Conservation (phyloP, 306 rosid genomes). For the Neltuma alba region DNA sequence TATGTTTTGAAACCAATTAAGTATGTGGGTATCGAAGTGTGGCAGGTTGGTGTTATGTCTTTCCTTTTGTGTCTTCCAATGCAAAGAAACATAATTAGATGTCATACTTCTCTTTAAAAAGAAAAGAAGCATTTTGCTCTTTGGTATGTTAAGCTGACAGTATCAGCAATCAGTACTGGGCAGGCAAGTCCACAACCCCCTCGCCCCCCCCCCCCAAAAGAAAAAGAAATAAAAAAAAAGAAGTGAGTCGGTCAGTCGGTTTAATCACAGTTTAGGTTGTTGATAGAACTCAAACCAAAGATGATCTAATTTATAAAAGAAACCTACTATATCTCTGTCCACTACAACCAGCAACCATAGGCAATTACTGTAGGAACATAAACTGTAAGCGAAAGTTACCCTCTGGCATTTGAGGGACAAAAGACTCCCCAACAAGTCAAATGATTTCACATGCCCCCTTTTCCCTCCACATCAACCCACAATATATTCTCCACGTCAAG, state of each 20-base stretch:
- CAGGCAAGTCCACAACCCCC: neutral
- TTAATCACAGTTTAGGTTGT: neutral
- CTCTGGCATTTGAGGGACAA: neutral
- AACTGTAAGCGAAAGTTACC: neutral
- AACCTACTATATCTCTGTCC: neutral
- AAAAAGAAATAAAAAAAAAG: no score
- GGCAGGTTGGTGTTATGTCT: conserved; percentile 72
- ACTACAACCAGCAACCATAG: neutral
- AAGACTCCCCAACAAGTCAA: neutral
- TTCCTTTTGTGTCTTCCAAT: neutral
- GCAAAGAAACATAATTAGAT: neutral
- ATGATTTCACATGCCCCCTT: neutral
- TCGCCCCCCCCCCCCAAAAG: neutral
- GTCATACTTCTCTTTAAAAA: neutral
- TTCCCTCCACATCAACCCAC: neutral
- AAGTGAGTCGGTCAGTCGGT: neutral
- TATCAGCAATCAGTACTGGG: neutral
- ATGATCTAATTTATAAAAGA: no score
- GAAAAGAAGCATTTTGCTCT: neutral
- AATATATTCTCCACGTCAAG: neutral
- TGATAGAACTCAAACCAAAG: neutral
- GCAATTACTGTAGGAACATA: neutral
- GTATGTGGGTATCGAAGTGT: conserved; percentile 94
- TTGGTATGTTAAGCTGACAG: neutral
- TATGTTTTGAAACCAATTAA: conserved; percentile 88